A percentile compares a stretch with the other conserved stretches of the same genome.
Evolutionary conservation across 2,329 filamentous ascomycete species (phyloP).

Genomic region (Pyrenophora tritici-repentis): DNA sequence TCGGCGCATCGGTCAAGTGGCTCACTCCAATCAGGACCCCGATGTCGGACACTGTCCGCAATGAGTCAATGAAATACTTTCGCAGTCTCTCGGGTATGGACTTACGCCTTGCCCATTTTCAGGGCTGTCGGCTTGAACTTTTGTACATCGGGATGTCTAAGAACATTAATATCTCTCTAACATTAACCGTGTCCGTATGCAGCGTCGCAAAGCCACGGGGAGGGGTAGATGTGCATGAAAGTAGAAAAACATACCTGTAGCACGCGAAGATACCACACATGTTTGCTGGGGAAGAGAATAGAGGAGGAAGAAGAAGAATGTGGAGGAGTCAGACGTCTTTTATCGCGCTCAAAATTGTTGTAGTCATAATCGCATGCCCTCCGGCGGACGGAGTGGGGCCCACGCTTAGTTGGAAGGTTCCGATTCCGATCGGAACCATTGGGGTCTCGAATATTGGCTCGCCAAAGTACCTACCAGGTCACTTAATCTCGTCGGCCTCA

Average conservation of each 20-base stretch:
- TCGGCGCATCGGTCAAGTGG: slow-evolving; percentile 43
- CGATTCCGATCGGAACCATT: slow-evolving; percentile 16
- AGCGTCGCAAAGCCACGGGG: slow-evolving; percentile 22
- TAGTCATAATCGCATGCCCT: slow-evolving; percentile 28
- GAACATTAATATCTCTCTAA: too few relatives aligned
- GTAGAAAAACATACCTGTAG: slow-evolving; percentile 66
- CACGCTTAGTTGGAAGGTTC: slow-evolving; percentile 2
- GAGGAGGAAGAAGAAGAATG: slow-evolving; percentile 5
- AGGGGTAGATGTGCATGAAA: slow-evolving; percentile 28
- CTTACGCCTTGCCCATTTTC: slow-evolving; percentile 91
- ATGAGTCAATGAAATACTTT: slow-evolving; percentile 40
- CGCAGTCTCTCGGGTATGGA: slow-evolving; percentile 28
- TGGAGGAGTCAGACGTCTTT: slow-evolving; percentile 5
- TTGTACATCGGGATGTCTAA: slow-evolving; percentile 84
- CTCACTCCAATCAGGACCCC: slow-evolving; percentile 98
- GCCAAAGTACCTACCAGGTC: too few relatives aligned
- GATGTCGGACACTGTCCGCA: slow-evolving; percentile 78
- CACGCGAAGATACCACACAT: slow-evolving; percentile 99
- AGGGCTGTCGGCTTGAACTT: slow-evolving; percentile 96
- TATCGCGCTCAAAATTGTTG: slow-evolving; percentile 26
- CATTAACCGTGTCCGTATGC: too few relatives aligned
- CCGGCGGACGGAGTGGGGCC: slow-evolving; percentile 16
- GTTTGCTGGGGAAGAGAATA: slow-evolving; percentile 46
- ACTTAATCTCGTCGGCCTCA: too few relatives aligned
- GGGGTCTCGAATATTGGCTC: too few relatives aligned